Conservation (phyloP, 495 filamentous ascomycete species). For the Apiosordaria backusii region DNA sequence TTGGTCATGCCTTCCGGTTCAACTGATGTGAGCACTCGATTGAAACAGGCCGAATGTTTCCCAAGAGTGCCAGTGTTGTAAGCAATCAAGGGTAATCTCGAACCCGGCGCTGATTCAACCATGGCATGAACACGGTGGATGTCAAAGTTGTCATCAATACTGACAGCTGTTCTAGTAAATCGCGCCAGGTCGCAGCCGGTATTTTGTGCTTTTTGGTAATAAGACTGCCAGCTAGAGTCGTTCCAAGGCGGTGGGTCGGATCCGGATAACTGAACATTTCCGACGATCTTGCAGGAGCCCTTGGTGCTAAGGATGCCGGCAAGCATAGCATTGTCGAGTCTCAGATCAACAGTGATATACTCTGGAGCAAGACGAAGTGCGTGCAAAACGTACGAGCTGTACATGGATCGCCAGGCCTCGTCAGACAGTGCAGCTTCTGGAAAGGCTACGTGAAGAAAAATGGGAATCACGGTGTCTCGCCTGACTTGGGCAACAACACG, state of each 20-base stretch:
- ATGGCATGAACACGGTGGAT: conserved; percentile 51
- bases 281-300: conserved; percentile 65
- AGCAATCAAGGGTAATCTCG: conserved; percentile 55
- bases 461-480: conserved; percentile 58
- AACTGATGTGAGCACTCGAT: conserved; percentile 62
- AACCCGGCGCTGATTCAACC: conserved; percentile 39
- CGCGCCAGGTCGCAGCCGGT: conserved; percentile 62
- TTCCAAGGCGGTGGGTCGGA: conserved; percentile 52
- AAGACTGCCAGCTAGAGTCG: conserved; percentile 48
- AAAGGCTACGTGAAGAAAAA: conserved; percentile 60
- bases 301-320: conserved; percentile 47
- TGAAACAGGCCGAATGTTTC: conserved; percentile 63
- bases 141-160: conserved; percentile 55
- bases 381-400: conserved; percentile 56
- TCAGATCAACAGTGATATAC: conserved; percentile 62
- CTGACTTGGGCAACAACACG: conserved; percentile 50
- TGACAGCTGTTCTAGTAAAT: conserved; percentile 52
- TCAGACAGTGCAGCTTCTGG: conserved; percentile 30
- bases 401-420: conserved; percentile 39
- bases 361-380: conserved; percentile 64
- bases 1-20: conserved; percentile 51
- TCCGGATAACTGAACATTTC: conserved; percentile 46
- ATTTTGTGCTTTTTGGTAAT: conserved; percentile 54
- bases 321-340: conserved; percentile 45
- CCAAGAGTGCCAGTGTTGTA: conserved; percentile 65